Percentiles rank a stretch among this genome's conserved stretches.
phyloP scores from a whole-genome alignment of 2,329 filamentous ascomycete species.

The Tolypocladium ovalisporum region DNA sequence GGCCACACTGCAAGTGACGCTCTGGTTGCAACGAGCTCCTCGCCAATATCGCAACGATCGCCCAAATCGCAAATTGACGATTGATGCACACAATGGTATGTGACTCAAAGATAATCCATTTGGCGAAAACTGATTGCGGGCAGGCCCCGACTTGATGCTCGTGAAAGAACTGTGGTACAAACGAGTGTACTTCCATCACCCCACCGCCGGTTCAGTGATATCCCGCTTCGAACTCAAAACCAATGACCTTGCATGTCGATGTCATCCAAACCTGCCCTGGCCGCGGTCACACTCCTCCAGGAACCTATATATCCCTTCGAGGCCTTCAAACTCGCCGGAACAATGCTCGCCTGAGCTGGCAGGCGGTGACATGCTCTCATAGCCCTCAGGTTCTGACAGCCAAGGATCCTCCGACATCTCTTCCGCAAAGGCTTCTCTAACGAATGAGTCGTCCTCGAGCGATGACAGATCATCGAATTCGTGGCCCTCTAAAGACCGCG shows the following conservation, averaged over 20 bases:
- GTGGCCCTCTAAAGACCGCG: conserved; percentile 31
- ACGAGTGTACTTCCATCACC: conserved; percentile 10
- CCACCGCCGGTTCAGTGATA: not conserved
- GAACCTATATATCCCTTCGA: conserved; percentile 48
- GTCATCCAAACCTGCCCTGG: conserved; percentile 20
- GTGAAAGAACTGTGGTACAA: conserved; percentile 6
- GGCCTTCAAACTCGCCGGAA: conserved; percentile 40
- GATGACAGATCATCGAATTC: conserved; percentile 27
- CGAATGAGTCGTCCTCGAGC: conserved; percentile 22
- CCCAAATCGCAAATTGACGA: not conserved
- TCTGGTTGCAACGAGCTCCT: not conserved
- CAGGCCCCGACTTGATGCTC: not conserved
- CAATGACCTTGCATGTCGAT: not conserved
- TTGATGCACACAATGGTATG: not conserved
- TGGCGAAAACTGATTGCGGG: not conserved
- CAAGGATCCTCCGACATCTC: conserved; percentile 36
- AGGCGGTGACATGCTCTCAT: conserved; percentile 38
- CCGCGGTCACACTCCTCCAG: conserved; percentile 45
- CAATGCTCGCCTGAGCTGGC: conserved; percentile 31
- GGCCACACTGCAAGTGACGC: not conserved
- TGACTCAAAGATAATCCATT: not conserved
- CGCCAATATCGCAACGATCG: not conserved
- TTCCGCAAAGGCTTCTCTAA: conserved; percentile 28
- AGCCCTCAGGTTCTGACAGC: conserved; percentile 36
- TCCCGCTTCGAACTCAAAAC: not conserved